phyloP scores from a whole-genome alignment of 2,329 filamentous ascomycete genomes.

The Aureobasidium leucospermi region DNA sequence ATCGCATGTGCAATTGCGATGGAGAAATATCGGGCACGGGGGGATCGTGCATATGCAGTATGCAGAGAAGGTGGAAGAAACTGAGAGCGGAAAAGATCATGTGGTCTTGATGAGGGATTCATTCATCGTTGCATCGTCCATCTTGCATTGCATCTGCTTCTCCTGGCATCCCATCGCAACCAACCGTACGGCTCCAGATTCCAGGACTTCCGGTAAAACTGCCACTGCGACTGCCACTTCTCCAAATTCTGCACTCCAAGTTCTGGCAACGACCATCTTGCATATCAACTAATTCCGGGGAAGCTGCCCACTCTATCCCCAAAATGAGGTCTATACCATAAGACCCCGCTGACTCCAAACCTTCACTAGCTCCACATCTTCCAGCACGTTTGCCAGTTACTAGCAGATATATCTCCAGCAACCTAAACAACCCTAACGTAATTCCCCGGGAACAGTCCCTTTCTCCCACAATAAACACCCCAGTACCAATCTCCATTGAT shows the following conservation, averaged over 20 bases:
- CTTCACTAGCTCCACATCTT: too few relatives aligned
- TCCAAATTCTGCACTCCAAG: too few relatives aligned
- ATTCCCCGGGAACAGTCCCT: slow-evolving; percentile 71
- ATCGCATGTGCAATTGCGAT: too few relatives aligned
- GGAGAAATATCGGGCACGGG: too few relatives aligned
- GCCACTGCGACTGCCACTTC: too few relatives aligned
- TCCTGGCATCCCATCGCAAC: too few relatives aligned
- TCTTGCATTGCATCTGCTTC: background rate
- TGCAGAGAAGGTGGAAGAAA: background rate
- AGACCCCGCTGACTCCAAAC: too few relatives aligned
- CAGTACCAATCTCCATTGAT: slow-evolving; percentile 88
- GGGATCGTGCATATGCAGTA: too few relatives aligned
- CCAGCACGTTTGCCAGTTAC: too few relatives aligned
- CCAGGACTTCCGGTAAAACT: too few relatives aligned
- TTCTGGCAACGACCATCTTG: background rate
- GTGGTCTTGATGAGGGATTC: background rate
- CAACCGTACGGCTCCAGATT: too few relatives aligned
- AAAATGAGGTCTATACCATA: background rate
- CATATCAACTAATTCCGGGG: background rate
- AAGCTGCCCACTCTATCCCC: background rate
- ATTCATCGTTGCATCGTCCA: background rate
- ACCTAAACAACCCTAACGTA: slow-evolving; percentile 53
- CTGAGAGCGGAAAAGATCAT: background rate
- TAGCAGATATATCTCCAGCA: background rate
- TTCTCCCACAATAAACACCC: slow-evolving; percentile 74